Percentiles rank a stretch among this genome's conserved stretches.
These are phyloP conservation scores for Tagetes erecta DNA, from an alignment of 129 eudicot species.

Conservation along the genomic window DNA sequence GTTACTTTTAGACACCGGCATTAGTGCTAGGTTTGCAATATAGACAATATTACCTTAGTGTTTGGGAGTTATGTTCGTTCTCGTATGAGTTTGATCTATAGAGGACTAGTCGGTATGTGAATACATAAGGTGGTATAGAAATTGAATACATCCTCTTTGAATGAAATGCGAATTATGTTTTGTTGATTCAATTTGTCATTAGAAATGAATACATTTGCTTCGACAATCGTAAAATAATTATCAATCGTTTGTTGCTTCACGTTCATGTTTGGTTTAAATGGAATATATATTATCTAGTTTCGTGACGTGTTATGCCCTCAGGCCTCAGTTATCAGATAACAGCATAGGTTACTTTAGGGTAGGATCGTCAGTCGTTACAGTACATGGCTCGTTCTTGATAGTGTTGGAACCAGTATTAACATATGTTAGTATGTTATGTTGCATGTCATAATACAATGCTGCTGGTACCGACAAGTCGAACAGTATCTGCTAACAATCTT, in stretches of 20 bases:
- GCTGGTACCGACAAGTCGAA: neutral
- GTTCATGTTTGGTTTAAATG: neutral
- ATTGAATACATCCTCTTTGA: conserved; percentile 36
- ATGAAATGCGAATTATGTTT: conserved; percentile 8
- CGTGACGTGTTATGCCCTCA: neutral
- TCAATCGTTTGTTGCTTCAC: neutral
- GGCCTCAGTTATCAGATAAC: neutral
- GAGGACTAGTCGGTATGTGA: conserved; percentile 60
- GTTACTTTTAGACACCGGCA: conserved; percentile 48
- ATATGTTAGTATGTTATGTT: too few relatives aligned
- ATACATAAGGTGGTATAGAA: conserved; percentile 71
- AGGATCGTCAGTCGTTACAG: neutral
- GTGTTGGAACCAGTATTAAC: neutral
- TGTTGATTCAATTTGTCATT: neutral
- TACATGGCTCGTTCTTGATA: neutral
- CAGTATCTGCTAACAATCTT: neutral
- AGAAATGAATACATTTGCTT: neutral
- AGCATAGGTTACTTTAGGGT: neutral
- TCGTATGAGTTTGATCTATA: conserved; percentile 48
- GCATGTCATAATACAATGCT: conserved; percentile 2
- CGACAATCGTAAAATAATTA: neutral
- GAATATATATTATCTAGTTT: neutral
- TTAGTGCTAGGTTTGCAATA: conserved; percentile 56
- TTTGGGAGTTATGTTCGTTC: conserved; percentile 42
- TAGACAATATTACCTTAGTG: conserved; percentile 45